Base-by-base conservation (phyloP, 768 basidiomycete genomes). In the Cyclocybe cylindracea region DNA sequence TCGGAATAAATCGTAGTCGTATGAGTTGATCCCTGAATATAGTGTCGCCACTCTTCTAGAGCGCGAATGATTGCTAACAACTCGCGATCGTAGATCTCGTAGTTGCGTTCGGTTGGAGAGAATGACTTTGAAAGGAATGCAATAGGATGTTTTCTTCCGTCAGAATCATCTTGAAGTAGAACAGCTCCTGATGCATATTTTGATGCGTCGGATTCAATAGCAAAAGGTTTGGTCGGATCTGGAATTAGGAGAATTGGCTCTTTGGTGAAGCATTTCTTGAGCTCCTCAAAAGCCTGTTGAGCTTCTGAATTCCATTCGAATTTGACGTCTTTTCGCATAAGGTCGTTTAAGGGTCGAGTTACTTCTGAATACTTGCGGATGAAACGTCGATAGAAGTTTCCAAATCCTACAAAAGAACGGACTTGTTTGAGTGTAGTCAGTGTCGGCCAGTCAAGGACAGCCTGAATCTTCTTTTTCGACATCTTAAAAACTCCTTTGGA, bases 11-110 rank as follows among this genome's bases (percentile, higher is more conserved):
- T 38, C 0, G 31, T 69, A n/a, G 75, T 48, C 9, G 49, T 44
- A 11, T 61, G 41, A 8, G 32, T 14, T 0, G 61, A 47, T 4
- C 70, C 66, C 9, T 64, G 45, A 11, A 68, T 52, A 33, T 58
- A 55, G 43, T 70, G 68, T 19, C 59, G 10, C 65, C 61, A 68
- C 36, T 64, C 56, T 0, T 51, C n/a, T 1, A 78, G 55, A 0
- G 68, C 66, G 24, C 60, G 14, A 3, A 82, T 66, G 11, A 83
- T 74, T 0, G 77, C 78, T 2, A 82, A 63, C 0, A 83, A 45
- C 61, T 84, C 81, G 56, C 71, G 70, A 56, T 84, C 70, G 51
- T 76, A 64, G 38, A 70, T 67, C 31, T 73, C 64, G 56, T 82
- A 82, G 55, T 82, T 80, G 4, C 60, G 39, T 60, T 83, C 75